A percentile compares a stretch with the other conserved stretches of the same genome.
phyloP scores from a whole-genome alignment of 371 early-diverging fungal species.

The Rhizopus arrhizus region DNA sequence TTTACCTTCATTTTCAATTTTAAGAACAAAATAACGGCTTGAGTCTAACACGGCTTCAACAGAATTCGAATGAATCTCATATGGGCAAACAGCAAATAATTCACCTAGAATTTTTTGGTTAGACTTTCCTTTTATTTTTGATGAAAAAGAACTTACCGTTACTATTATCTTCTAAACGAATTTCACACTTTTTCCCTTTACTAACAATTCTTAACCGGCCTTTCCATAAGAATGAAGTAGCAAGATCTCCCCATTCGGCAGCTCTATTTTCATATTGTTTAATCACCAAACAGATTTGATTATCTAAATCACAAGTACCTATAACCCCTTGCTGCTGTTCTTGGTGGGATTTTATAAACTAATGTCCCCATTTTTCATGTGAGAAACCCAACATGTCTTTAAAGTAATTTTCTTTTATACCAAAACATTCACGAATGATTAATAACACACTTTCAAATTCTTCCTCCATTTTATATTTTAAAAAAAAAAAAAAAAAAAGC shows the following conservation, averaged over 20 bases:
- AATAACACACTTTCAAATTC: conserved; percentile 82
- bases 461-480: conserved; percentile 45
- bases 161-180: conserved; percentile 79
- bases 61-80: conserved; percentile 68
- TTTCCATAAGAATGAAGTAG: conserved; percentile 73
- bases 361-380: background rate
- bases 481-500: background rate
- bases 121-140: background rate
- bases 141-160: conserved; percentile 45
- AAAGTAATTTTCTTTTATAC: conserved; percentile 36
- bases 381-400: too few relatives aligned
- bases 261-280: conserved; percentile 55
- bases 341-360: conserved; percentile 84
- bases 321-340: conserved; percentile 73
- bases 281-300: background rate
- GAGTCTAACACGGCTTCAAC: conserved; percentile 91
- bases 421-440: conserved; percentile 81
- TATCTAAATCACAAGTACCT: conserved; percentile 49
- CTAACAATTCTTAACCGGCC: conserved; percentile 81
- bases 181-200: conserved; percentile 68
- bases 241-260: conserved; percentile 84
- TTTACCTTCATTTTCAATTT: conserved; percentile 76
- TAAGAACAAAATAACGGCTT: conserved; percentile 90
- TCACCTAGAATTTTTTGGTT: conserved; percentile 60
- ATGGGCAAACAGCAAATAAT: conserved; percentile 83